Evolutionary conservation across 495 filamentous ascomycete genomes (phyloP), one percentile per base, ranked within the genome.

Genomic region (Parathielavia appendiculata): DNA sequence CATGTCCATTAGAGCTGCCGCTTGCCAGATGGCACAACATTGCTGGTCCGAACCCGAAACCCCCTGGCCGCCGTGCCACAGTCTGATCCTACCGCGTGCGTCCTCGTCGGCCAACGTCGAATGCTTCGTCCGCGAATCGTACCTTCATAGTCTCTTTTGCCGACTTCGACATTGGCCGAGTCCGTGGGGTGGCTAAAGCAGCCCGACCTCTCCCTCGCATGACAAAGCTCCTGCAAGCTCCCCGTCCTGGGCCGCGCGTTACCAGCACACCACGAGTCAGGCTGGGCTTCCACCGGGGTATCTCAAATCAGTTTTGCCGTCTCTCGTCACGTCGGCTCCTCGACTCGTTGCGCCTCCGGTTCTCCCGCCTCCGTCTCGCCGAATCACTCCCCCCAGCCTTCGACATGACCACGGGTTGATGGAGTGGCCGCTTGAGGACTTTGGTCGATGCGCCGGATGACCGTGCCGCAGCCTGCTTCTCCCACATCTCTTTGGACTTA

Each of bases 401-500:
- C 17, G 76, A 75, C 16, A 82, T 77, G 45, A 79, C 60, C 12
- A 82, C 68, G 22, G 79, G 79, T 49, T 75, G 73, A 57, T 82
- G 79, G n/a, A 81, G 73, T 22, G 79, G 79, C 36, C 78, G 72
- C 63, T 82, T 82, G 38, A 82, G 68, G 53, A 73, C 65, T 60
- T 76, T 80, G 51, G 75, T 75, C 44, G 75, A 68, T 36, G 71
- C 69, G 47, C 70, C 72, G 53, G 77, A 71, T 41, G 75, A 71
- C 48, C 76, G 66, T 19, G 79, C 79, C 16, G 78, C 79, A n/a
- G 79, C 79, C 70, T 81, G 76, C 62, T 69, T 76, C 62, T 81
- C 78, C 78, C 78, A 81, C 67, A 79, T 73, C 53, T 81, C 75
- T 54, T 74, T 79, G 16, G 78, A 81, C 68, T 81, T 81, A 40